A percentile compares a stretch with the other conserved stretches of the same genome.
Evolutionary conservation across 352 stramenopile genomes (phyloP).

Genomic region (Elongisporangium prolatum): DNA sequence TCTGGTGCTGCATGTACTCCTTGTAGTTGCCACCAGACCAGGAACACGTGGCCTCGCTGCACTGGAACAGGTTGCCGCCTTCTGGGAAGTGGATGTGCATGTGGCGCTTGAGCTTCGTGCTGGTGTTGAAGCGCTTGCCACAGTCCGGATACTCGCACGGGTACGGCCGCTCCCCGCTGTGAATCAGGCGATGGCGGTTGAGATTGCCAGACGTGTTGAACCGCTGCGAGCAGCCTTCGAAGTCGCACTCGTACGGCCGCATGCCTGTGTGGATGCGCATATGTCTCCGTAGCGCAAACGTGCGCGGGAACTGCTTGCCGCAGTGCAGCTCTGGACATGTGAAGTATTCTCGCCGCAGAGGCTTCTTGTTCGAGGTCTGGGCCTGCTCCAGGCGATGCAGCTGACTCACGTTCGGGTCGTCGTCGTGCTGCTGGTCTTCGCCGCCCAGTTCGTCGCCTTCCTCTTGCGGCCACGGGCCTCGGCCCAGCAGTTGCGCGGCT

Average conservation of each 20-base stretch:
- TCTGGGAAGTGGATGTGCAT: conserved; percentile 22
- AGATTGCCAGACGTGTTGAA: conserved; percentile 33
- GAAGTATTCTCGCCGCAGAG: conserved; percentile 15
- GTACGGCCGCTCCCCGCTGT: conserved; percentile 25
- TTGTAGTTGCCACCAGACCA: conserved; percentile 14
- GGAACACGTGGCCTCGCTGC: conserved; percentile 5
- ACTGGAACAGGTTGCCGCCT: conserved; percentile 6
- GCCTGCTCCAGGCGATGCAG: not conserved
- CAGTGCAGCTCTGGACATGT: conserved; percentile 20
- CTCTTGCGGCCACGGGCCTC: not conserved
- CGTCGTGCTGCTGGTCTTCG: not conserved
- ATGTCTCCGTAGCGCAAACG: conserved; percentile 26
- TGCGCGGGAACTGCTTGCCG: conserved; percentile 26
- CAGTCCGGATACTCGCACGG: conserved; percentile 14
- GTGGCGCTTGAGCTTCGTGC: conserved; percentile 22
- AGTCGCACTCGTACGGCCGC: conserved; percentile 23
- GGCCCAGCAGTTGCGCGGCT: not conserved
- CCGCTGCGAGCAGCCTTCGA: conserved; percentile 17
- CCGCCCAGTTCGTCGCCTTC: not conserved
- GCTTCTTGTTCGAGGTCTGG: not conserved
- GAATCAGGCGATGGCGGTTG: conserved; percentile 25
- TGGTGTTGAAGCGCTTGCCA: conserved; percentile 23
- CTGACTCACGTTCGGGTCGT: not conserved
- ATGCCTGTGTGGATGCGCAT: conserved; percentile 27
- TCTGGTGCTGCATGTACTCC: conserved; percentile 10